These are phyloP conservation scores for Quercus phellos DNA, from an alignment of 331 rosid genomes.

Conservation along the genomic window DNA sequence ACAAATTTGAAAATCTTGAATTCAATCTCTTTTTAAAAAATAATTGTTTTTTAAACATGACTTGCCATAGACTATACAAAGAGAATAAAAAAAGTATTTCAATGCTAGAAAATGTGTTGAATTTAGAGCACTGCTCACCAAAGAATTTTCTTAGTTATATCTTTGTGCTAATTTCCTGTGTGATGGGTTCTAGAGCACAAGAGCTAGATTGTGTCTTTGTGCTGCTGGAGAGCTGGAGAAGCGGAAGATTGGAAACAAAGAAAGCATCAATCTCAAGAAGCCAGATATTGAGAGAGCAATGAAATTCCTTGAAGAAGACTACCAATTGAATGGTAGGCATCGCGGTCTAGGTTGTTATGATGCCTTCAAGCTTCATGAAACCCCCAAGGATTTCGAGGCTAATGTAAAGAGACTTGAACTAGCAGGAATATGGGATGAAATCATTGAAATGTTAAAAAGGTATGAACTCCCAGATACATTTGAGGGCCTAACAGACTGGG, in stretches of 20 bases:
- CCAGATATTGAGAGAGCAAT: conserved; percentile 5
- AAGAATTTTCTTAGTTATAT: no score
- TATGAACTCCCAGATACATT: conserved; percentile 75
- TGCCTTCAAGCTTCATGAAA: conserved; percentile 60
- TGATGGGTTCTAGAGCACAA: conserved; percentile 39
- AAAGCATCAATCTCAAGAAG: conserved; percentile 18
- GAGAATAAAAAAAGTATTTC: no score
- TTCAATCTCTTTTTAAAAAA: neutral
- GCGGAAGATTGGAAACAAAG: conserved; percentile 32
- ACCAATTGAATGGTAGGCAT: conserved; percentile 23
- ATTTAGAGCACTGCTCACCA: no score
- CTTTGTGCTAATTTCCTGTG: neutral
- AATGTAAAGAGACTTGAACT: conserved; percentile 58
- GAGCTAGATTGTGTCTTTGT: conserved; percentile 56
- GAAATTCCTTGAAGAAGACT: conserved; percentile 10
- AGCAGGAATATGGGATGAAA: conserved; percentile 71
- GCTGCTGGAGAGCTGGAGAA: conserved; percentile 61
- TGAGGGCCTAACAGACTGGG: conserved; percentile 48
- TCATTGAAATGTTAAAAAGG: conserved; percentile 55
- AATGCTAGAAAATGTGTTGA: neutral
- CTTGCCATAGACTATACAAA: neutral
- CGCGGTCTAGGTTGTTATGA: conserved; percentile 45
- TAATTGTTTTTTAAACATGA: no score
- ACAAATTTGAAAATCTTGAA: neutral
- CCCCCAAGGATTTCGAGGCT: conserved; percentile 44